phyloP scores from a whole-genome alignment of 768 basidiomycete genomes.

The Hemileccinum rubropunctum region DNA sequence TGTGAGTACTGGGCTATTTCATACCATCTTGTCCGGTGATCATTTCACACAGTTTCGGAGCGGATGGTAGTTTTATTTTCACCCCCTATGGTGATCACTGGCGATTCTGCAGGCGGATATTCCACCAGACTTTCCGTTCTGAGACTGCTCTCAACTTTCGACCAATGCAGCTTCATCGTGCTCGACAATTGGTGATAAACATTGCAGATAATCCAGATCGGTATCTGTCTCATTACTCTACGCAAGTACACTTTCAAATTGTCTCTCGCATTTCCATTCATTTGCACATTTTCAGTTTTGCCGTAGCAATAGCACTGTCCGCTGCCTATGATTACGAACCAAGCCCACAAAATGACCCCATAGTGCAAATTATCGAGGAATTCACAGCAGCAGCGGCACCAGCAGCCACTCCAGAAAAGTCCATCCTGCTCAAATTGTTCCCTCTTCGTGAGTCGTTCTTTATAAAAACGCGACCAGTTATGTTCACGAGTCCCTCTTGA shows the following conservation, averaged over 20 bases:
- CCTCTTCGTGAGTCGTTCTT: not conserved
- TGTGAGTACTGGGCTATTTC: constrained; percentile 2
- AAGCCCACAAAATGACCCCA: not conserved
- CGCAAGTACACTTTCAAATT: not conserved
- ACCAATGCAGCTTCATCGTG: not conserved
- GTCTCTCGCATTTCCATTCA: not conserved
- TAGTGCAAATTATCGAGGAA: not conserved
- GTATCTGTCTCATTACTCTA: not conserved
- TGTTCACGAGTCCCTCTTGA: not conserved
- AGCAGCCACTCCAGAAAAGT: constrained; percentile 1
- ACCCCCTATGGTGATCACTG: not conserved
- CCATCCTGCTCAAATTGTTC: constrained; percentile 7
- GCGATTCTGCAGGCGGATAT: not conserved
- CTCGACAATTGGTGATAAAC: not conserved
- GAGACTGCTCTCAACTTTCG: not conserved
- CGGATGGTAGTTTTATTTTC: not conserved
- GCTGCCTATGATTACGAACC: constrained; percentile 11
- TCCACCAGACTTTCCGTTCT: not conserved
- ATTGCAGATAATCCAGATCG: not conserved
- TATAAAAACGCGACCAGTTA: not conserved
- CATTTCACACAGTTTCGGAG: not conserved
- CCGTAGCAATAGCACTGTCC: not conserved
- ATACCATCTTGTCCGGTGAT: not conserved
- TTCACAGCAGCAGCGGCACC: not conserved
- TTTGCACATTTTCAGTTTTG: not conserved